A percentile compares a stretch with the other conserved stretches of the same genome.
Conservation (phyloP, 768 basidiomycete genomes). For the Amanita muscaria region DNA sequence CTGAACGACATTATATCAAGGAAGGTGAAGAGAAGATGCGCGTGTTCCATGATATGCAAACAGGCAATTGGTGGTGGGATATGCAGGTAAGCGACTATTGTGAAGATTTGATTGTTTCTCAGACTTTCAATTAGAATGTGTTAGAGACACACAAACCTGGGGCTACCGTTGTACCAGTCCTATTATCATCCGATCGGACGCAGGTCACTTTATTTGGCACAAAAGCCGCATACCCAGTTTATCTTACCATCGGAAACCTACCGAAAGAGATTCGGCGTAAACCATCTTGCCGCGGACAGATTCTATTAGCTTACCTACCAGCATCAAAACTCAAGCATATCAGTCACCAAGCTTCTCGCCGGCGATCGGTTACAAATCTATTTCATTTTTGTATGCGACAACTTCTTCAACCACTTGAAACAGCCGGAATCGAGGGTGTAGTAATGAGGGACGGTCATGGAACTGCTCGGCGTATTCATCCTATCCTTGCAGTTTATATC, state of each 20-base stretch:
- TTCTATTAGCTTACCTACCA: neutral
- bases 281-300: constrained; percentile 18
- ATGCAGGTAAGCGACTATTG: too few species aligned
- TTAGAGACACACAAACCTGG: too few species aligned
- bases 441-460: constrained; percentile 27
- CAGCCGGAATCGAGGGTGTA: neutral
- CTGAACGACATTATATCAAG: too few species aligned
- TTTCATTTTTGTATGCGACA: too few species aligned
- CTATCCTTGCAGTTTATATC: too few species aligned
- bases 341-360: neutral
- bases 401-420: neutral
- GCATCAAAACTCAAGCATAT: neutral
- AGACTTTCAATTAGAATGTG: too few species aligned
- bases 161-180: too few species aligned
- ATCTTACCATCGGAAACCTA: constrained; percentile 40
- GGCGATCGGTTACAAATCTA: neutral
- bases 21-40: too few species aligned
- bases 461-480: too few species aligned
- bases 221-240: constrained; percentile 37
- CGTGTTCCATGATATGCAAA: too few species aligned
- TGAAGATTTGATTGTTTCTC: too few species aligned
- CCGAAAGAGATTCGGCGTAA: constrained; percentile 31
- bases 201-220: constrained; percentile 30
- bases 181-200: constrained; percentile 18
- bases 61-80: too few species aligned